phyloP scores from a whole-genome alignment of 1,139 yeast species.

The Lodderomyces parapsilosis region DNA sequence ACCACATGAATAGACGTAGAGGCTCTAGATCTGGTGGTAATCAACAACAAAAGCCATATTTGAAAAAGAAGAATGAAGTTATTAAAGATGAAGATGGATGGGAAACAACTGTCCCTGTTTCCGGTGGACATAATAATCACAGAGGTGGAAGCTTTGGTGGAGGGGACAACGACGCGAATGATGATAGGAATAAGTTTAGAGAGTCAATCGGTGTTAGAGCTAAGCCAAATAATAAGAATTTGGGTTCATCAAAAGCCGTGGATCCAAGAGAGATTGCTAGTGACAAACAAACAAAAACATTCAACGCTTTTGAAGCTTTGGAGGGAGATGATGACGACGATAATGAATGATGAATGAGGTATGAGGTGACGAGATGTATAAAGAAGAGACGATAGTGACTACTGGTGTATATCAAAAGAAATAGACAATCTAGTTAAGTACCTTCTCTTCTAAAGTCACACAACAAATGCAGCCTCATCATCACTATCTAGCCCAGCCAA shows the following conservation, averaged over 20 bases:
- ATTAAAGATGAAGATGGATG: constrained; percentile 71
- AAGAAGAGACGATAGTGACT: background rate
- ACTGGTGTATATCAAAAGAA: background rate
- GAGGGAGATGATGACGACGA: constrained; percentile 52
- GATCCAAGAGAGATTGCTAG: constrained; percentile 70
- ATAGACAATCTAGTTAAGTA: background rate
- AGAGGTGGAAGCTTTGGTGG: constrained; percentile 32
- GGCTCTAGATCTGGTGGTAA: constrained; percentile 47
- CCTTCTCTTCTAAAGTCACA: constrained; percentile 15
- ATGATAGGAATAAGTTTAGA: constrained; percentile 41
- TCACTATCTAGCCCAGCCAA: constrained; percentile 38
- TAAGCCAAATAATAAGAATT: constrained; percentile 71
- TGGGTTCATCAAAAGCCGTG: constrained; percentile 70
- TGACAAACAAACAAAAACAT: constrained; percentile 61
- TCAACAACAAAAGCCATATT: constrained; percentile 40
- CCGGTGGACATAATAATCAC: no score
- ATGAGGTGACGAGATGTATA: background rate
- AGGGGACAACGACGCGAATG: constrained; percentile 31
- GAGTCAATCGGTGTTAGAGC: constrained; percentile 46
- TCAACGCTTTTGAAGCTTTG: constrained; percentile 80
- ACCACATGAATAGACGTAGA: constrained; percentile 57
- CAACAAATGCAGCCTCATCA: constrained; percentile 36
- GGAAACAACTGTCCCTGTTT: constrained; percentile 52
- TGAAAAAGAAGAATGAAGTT: constrained; percentile 58
- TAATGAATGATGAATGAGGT: constrained; percentile 5